A percentile compares a stretch with the other conserved stretches of the same genome.
These are phyloP conservation scores for Phytophthora meadii DNA, from an alignment of 352 stramenopile genomes.

Conservation along the genomic window DNA sequence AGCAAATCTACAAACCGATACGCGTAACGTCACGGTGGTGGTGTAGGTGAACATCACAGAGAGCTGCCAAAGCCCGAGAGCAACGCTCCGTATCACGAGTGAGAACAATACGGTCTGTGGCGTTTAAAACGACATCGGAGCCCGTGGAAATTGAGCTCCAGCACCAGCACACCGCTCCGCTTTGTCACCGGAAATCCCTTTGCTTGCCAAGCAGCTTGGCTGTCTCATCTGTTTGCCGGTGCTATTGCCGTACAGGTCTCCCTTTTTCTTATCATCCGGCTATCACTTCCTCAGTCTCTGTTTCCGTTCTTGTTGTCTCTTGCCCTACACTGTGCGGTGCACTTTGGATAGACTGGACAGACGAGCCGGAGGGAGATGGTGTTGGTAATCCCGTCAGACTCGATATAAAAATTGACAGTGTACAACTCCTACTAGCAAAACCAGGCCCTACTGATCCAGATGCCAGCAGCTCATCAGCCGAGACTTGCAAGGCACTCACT, in stretches of 20 bases:
- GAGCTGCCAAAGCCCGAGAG: constrained; percentile 25
- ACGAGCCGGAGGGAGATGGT: constrained; percentile 34
- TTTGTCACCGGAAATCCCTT: neutral
- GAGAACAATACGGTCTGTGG: neutral
- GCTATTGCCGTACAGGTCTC: constrained; percentile 10
- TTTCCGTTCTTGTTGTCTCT: constrained; percentile 18
- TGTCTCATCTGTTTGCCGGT: constrained; percentile 22
- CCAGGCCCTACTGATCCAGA: constrained; percentile 14
- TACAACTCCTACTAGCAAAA: constrained; percentile 36
- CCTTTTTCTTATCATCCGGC: constrained; percentile 21
- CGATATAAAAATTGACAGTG: constrained; percentile 20
- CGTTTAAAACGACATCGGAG: neutral
- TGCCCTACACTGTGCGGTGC: constrained; percentile 3
- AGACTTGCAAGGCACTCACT: constrained; percentile 6
- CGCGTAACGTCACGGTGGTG: constrained; percentile 8
- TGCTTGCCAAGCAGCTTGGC: constrained; percentile 3
- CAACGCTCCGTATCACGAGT: neutral
- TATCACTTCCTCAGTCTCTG: constrained; percentile 21
- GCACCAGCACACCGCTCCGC: neutral
- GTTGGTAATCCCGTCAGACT: constrained; percentile 36
- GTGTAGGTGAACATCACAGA: constrained; percentile 25
- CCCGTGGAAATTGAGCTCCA: constrained; percentile 1
- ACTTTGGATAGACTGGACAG: constrained; percentile 24
- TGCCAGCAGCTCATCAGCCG: constrained; percentile 3
- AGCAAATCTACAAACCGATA: constrained; percentile 3